Evolutionary conservation across 768 basidiomycete genomes (phyloP), one percentile per base, ranked within the genome.

Genomic region (Rhizopogon vulgaris): DNA sequence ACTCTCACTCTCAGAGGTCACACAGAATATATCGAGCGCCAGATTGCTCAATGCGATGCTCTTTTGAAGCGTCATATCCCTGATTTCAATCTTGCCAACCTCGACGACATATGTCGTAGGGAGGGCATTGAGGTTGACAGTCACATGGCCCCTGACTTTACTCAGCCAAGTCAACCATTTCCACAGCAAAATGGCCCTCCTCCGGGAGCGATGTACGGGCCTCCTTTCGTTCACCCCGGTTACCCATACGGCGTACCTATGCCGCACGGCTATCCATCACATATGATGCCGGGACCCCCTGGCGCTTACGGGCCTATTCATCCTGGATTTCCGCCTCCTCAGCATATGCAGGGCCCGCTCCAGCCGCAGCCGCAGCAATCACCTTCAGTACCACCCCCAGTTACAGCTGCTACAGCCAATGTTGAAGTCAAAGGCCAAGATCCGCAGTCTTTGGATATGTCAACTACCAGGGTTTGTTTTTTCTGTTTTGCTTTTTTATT

Each of bases 1-100:
- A 90, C 86, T 1, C 79, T 93, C 61, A 91, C 89, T 46, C 87
- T 86, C 2, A 77, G 90, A 38, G 90, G 90, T 34, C 84, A 92
- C 68, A 85, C 87, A 0, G 90, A 91, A 63, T 85, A 78, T 55
- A 70, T 93, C 66, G 90, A 93, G 72, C 79, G 82, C 58, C 85
- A 89, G 72, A 78, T 93, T 45, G 73, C 78, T 1, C 86, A 89
- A 56, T 91, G 89, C 61, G 81, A 83, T 55, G 84, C 84, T 15
- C 81, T 93, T 41, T 80, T 93, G 61, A 87, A 87, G 69, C 81
- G 80, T 18, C 81, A 80, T 59, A 73, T 84, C 49, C 83, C 84
- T 0, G 80, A 76, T 54, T 92, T 90, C 64, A 74, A 75, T 40
- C 72, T 89, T 49, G 78, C 79, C 1, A 77, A 75, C 56, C 72